phyloP scores from a whole-genome alignment of 1,284 basidiomycete genomes.

The Cryptococcus amylolentus region DNA sequence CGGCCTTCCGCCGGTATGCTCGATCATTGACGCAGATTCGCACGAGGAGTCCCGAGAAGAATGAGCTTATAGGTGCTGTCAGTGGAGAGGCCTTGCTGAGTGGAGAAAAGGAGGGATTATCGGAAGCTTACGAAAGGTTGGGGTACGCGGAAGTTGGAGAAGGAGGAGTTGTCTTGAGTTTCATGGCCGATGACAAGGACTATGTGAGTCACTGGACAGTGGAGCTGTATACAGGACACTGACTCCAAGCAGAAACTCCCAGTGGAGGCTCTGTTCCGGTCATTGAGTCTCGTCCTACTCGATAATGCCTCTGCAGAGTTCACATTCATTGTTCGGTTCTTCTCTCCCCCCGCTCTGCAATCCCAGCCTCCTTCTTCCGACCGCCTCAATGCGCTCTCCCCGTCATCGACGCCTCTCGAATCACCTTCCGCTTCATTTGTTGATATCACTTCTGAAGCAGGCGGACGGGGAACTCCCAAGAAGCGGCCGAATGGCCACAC shows the following conservation, averaged over 20 bases:
- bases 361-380: neutral
- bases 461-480: slow-evolving; percentile 12
- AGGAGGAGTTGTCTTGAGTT: slow-evolving; percentile 66
- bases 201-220: slow-evolving; percentile 57
- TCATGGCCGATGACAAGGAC: slow-evolving; percentile 78
- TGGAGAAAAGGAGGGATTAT: slow-evolving; percentile 51
- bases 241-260: slow-evolving; percentile 54
- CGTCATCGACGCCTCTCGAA: slow-evolving; percentile 24
- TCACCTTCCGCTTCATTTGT: slow-evolving; percentile 24
- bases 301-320: slow-evolving; percentile 91
- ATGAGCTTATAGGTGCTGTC: slow-evolving; percentile 40
- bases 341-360: slow-evolving; percentile 42
- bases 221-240: neutral
- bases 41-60: slow-evolving; percentile 52
- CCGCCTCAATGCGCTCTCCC: slow-evolving; percentile 4
- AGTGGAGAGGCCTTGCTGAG: slow-evolving; percentile 25
- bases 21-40: slow-evolving; percentile 74
- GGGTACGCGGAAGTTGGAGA: slow-evolving; percentile 64
- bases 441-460: slow-evolving; percentile 32
- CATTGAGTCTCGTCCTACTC: slow-evolving; percentile 79
- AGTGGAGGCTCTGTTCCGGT: slow-evolving; percentile 75
- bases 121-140: slow-evolving; percentile 55
- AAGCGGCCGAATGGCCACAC: neutral
- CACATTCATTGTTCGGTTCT: slow-evolving; percentile 78
- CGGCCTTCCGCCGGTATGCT: slow-evolving; percentile 85